These are phyloP conservation scores for Phanerochaete carnosa DNA, from an alignment of 768 basidiomycete species.

Conservation along the genomic window DNA sequence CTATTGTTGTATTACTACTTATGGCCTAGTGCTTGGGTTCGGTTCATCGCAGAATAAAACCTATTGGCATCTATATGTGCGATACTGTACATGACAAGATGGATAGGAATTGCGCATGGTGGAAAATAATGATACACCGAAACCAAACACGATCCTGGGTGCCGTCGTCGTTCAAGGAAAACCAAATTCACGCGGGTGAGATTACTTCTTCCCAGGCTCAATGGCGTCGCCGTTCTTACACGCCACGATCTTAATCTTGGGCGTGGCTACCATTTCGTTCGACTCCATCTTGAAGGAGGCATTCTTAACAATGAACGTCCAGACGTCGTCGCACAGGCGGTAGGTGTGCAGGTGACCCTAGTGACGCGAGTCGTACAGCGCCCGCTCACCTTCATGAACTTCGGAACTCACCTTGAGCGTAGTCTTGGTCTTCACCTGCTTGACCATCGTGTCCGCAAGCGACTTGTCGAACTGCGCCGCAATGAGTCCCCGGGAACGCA, in stretches of 20 bases:
- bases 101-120: neutral
- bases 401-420: slow-evolving; percentile 69
- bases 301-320: slow-evolving; percentile 97
- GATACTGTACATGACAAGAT: neutral
- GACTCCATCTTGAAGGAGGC: slow-evolving; percentile 95
- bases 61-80: neutral
- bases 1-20: slow-evolving; percentile 1
- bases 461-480: slow-evolving; percentile 87
- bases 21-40: neutral
- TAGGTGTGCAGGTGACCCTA: slow-evolving; percentile 90
- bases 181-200: neutral
- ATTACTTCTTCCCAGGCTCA: slow-evolving; percentile 74
- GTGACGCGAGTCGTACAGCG: neutral
- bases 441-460: slow-evolving; percentile 87
- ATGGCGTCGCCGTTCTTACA: slow-evolving; percentile 94
- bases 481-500: neutral
- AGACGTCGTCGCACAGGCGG: slow-evolving; percentile 91
- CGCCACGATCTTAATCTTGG: slow-evolving; percentile 94
- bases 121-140: neutral
- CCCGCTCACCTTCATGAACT: neutral
- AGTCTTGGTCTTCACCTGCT: slow-evolving; percentile 93
- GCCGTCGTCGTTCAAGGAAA: neutral
- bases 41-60: neutral
- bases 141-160: slow-evolving; percentile 1
- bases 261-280: slow-evolving; percentile 68